Base-by-base conservation (phyloP, 2,329 filamentous ascomycete genomes). In the Exophiala lecanii-corni region DNA sequence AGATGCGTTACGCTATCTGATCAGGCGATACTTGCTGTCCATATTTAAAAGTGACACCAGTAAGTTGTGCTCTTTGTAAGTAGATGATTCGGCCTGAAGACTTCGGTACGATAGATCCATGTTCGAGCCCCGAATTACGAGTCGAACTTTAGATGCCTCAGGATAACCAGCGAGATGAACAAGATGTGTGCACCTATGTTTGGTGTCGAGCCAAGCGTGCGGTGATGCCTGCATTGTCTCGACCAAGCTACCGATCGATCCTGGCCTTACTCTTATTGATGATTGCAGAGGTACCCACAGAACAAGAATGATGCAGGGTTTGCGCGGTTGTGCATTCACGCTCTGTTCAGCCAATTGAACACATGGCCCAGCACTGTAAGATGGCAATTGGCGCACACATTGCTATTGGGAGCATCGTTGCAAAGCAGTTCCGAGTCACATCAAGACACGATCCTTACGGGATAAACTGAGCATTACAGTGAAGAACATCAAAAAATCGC, bases 161-260 rank as follows among this genome's bases (percentile, higher is more conserved):
- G 23, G 23, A 26, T 7, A 26, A 26, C 23, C 13, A 17, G n/a
- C 12, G 25, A 13, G 15, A 20, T 9, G 21, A 45, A 20, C 42
- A 45, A 45, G 28, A 45, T 3, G 10, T 45, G 3, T 36, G 42
- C 2, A 19, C 18, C 6, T 21, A 45, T 3, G 5, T 45, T 6
- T 45, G 42, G 42, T 20, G 21, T n/a, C 26, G 18, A 13, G 42
- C 42, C 3, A 16, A 16, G 6, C 13, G 25, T 9, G 15, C 21
- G 16, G 19, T 45, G 3, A 26, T 35, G 3, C 7, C 42, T 18
- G 42, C 36, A 2, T 15, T 45, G 10, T 12, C 15, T 20, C 36
- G 36, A 9, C 36, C 42, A 12, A 35, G 42, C 36, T 45, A 40
- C 15, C 36, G 42, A 10, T 40, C 42, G 4, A 36, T 45, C 20